Percentiles rank a stretch among this genome's conserved stretches.
Evolutionary conservation across 192 early-diverging fungal species (phyloP).

Genomic region (Geranomyces variabilis): DNA sequence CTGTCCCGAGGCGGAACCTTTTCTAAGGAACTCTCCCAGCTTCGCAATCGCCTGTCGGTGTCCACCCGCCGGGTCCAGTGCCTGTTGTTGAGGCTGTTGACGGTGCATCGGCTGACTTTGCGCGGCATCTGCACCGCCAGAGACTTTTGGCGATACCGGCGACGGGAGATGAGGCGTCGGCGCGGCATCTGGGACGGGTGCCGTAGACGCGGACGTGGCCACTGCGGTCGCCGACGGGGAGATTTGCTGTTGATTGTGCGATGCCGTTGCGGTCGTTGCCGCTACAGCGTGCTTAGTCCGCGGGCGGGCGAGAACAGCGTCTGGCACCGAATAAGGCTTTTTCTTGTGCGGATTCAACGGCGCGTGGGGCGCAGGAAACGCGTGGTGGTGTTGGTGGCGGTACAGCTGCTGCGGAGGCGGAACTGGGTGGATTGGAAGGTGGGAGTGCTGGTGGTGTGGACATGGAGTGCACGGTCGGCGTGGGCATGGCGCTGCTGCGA

Average conservation of each 20-base stretch:
- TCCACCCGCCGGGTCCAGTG: background rate
- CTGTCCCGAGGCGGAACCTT: background rate
- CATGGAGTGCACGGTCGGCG: slow-evolving; percentile 22
- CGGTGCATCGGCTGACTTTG: background rate
- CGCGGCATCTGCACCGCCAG: background rate
- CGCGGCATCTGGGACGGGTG: background rate
- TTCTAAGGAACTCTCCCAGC: slow-evolving; percentile 19
- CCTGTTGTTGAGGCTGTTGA: slow-evolving; percentile 14
- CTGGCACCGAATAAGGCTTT: slow-evolving; percentile 23
- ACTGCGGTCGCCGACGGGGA: background rate
- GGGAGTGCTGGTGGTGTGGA: slow-evolving; percentile 22
- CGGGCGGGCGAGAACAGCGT: background rate
- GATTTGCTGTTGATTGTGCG: background rate
- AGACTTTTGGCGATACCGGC: background rate
- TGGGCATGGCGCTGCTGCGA: background rate
- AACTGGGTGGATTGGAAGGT: slow-evolving; percentile 10
- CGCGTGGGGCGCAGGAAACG: background rate
- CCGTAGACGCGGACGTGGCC: background rate
- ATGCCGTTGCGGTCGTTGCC: too few relatives aligned
- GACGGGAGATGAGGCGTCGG: slow-evolving; percentile 12
- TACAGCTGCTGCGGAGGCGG: slow-evolving; percentile 5
- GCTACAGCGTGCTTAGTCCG: too few relatives aligned
- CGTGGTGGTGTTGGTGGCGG: background rate
- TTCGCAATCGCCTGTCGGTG: slow-evolving; percentile 17
- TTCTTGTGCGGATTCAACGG: slow-evolving; percentile 5